Evolutionary conservation across 768 basidiomycete species (phyloP).

Genomic region (Tubosaeta sp.): DNA sequence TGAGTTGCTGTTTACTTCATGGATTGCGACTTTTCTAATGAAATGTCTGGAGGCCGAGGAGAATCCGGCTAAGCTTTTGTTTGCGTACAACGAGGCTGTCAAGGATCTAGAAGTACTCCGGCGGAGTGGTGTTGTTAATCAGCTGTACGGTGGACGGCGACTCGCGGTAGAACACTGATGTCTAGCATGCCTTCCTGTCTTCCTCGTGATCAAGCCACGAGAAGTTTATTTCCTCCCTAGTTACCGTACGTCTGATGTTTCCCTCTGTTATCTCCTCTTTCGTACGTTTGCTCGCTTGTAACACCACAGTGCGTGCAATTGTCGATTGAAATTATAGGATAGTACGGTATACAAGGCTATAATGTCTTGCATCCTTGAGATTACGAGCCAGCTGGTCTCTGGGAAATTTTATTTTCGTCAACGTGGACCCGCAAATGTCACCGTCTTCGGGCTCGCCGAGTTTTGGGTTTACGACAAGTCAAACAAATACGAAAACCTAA

Average conservation of each 20-base stretch:
- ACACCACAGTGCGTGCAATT: too few species aligned
- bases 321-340: not conserved
- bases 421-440: not conserved
- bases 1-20: conserved; percentile 12
- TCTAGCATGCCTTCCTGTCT: not conserved
- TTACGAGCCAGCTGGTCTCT: too few species aligned
- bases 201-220: not conserved
- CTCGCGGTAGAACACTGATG: conserved; percentile 70
- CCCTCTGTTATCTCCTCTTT: too few species aligned
- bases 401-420: too few species aligned
- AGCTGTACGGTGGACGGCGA: conserved; percentile 83
- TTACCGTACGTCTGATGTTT: not conserved
- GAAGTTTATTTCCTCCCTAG: too few species aligned
- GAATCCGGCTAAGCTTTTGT: conserved; percentile 50
- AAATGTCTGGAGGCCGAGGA: conserved; percentile 44
- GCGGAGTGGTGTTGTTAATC: conserved; percentile 82
- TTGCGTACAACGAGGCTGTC: conserved; percentile 63
- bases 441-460: not conserved
- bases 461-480: not conserved
- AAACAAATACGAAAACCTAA: too few species aligned
- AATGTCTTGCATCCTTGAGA: too few species aligned
- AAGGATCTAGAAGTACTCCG: conserved; percentile 76
- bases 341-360: too few species aligned
- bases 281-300: too few species aligned
- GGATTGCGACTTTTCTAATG: not conserved